Evolutionary conservation across 257 asterid species (phyloP).

Genomic region (Plectranthus barbatus): DNA sequence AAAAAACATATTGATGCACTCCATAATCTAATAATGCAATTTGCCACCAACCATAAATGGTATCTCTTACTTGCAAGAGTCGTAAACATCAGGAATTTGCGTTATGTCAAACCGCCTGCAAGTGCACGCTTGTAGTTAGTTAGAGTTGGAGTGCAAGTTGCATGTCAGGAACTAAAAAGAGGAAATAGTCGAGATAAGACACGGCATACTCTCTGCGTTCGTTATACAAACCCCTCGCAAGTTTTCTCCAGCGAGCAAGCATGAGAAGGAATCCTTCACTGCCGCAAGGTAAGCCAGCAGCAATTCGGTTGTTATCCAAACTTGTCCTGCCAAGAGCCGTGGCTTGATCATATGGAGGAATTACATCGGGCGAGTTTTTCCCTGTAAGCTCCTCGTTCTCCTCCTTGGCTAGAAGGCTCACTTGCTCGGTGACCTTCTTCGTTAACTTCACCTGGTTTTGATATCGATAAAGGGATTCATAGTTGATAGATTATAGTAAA

Average conservation of each 20-base stretch:
- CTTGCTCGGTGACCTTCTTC: slow-evolving; percentile 95
- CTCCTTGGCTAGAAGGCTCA: slow-evolving; percentile 70
- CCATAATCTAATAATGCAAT: not conserved
- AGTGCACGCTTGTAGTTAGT: slow-evolving; percentile 13
- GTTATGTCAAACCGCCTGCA: slow-evolving; percentile 87
- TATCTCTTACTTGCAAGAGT: slow-evolving; percentile 89
- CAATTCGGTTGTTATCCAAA: slow-evolving; percentile 89
- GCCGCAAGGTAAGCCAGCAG: slow-evolving; percentile 98
- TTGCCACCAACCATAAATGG: not conserved
- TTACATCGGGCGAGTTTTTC: slow-evolving; percentile 58
- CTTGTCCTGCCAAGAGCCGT: slow-evolving; percentile 97
- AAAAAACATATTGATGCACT: not conserved
- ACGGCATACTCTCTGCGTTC: slow-evolving; percentile 80
- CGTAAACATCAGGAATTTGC: slow-evolving; percentile 97
- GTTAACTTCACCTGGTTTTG: slow-evolving; percentile 62
- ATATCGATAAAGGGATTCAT: not conserved
- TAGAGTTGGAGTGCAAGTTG: too few relatives aligned
- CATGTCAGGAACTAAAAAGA: not conserved
- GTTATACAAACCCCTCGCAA: slow-evolving; percentile 80
- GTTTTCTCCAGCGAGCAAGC: slow-evolving; percentile 99
- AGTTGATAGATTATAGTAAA: not conserved
- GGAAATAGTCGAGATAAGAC: not conserved
- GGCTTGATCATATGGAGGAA: slow-evolving; percentile 97
- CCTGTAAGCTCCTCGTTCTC: slow-evolving; percentile 84
- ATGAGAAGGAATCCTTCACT: slow-evolving; percentile 97